Percentiles rank a stretch among this genome's conserved stretches.
phyloP scores from a whole-genome alignment of 1,284 basidiomycete genomes.

The Ceratobasidium sp. region DNA sequence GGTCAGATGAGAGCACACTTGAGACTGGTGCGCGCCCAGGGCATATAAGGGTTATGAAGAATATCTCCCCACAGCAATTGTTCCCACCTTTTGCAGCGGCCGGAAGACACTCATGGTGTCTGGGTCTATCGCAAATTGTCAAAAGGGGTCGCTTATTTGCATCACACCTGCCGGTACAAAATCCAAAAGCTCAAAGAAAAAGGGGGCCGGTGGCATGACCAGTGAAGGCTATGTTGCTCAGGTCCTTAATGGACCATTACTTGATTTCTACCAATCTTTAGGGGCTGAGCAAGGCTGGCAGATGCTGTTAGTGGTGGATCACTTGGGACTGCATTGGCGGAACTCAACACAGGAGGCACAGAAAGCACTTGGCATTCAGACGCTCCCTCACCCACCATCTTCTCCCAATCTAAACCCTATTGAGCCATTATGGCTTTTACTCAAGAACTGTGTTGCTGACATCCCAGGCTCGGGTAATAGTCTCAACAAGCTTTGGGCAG shows the following conservation, averaged over 20 bases:
- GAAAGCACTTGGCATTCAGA: neutral
- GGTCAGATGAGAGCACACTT: neutral
- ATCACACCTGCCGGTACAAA: neutral
- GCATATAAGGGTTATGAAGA: neutral
- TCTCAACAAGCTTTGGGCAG: neutral
- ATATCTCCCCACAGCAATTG: neutral
- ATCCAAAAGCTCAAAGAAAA: neutral
- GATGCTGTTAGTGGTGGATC: constrained; percentile 7
- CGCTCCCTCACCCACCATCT: constrained; percentile 3
- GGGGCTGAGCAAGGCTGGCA: neutral
- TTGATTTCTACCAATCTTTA: neutral
- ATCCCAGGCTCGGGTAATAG: neutral
- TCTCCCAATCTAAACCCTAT: constrained; percentile 12
- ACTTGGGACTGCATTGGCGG: neutral
- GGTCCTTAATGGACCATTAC: neutral
- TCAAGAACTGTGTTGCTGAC: constrained; percentile 2
- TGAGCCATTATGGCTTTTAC: constrained; percentile 15
- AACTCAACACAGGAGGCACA: neutral
- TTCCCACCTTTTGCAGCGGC: neutral
- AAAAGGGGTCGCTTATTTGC: neutral
- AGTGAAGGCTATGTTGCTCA: neutral
- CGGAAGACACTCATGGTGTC: neutral
- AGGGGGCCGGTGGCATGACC: neutral
- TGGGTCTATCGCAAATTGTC: neutral
- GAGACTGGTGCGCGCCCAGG: neutral